Base-by-base conservation (phyloP, 2,329 filamentous ascomycete species). In the Penicillium verrucosum region DNA sequence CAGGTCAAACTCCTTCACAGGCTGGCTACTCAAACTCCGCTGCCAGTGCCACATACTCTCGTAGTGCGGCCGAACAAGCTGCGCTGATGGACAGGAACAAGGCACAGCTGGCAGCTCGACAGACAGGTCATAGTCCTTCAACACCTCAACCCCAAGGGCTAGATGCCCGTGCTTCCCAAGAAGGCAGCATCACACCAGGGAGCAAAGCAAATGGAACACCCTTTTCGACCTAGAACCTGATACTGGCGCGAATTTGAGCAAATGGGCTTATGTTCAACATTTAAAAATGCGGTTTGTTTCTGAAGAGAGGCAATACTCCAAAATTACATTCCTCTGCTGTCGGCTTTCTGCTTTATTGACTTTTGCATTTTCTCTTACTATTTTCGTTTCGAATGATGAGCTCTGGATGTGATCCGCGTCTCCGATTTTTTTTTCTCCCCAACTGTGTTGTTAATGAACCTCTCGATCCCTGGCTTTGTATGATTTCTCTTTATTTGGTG, bases 51-150 rank as follows among this genome's bases (percentile, higher is more conserved):
- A 68, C 70, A n/a, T 74, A 74, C 62, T 65, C 72, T 25, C 70
- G 75, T 27, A 75, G 67, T 64, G 71, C 73, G 16, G 70, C 73
- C 40, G 75, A 77, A 50, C 75, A 77, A 60, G 73, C 73, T 23
- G 67, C 69, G 3, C 51, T 75, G 43, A 73, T 75, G 65, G 73
- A 75, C 34, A 67, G 72, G 37, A 73, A 71, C 43, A 74, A 72
- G 58, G 65, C 70, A n/a, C 74, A 76, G 42, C 53, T 75, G 45
- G 68, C 71, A 5, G 63, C 64, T 32, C 68, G 70, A 21, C 65
- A 69, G 41, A 61, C 61, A 30, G 69, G 69, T 16, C 71, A 73
- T 56, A 68, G 63, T 32, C 66, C 73, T 5, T 65, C 65, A 7
- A 73, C 73, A 6, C 72, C 72, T 32, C 73, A 76, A 29, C 69